Conservation (phyloP, 2,329 filamentous ascomycete species). For the Aspergillus udagawae region DNA sequence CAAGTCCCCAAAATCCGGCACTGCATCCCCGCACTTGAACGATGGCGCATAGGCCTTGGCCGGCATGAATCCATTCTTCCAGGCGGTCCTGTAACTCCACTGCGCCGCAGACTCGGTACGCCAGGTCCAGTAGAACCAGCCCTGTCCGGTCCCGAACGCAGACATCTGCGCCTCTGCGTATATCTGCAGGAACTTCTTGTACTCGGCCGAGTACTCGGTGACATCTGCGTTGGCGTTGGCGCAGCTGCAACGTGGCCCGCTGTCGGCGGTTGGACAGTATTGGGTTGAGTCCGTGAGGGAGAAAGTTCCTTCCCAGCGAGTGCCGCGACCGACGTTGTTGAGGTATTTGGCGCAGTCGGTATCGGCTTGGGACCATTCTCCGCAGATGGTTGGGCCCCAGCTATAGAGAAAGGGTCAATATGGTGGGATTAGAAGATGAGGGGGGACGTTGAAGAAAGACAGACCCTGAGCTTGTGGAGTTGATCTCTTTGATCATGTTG, state of each 20-base stretch:
- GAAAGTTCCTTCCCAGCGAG: slow-evolving; percentile 86
- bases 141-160: slow-evolving; percentile 87
- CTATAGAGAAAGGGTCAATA: slow-evolving; percentile 22
- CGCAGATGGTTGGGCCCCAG: slow-evolving; percentile 90
- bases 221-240: slow-evolving; percentile 70
- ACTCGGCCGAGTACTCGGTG: slow-evolving; percentile 61
- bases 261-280: slow-evolving; percentile 62
- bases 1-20: slow-evolving; percentile 45
- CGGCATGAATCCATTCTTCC: slow-evolving; percentile 76
- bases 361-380: slow-evolving; percentile 96
- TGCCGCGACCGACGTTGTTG: slow-evolving; percentile 85
- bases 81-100: slow-evolving; percentile 67
- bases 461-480: slow-evolving; percentile 66
- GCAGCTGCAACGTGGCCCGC: slow-evolving; percentile 67
- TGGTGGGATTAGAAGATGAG: not conserved
- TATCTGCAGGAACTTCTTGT: slow-evolving; percentile 80
- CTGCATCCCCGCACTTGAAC: slow-evolving; percentile 60
- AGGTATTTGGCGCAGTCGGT: slow-evolving; percentile 86
- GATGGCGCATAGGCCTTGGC: slow-evolving; percentile 64
- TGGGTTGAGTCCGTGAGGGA: slow-evolving; percentile 64
- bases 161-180: slow-evolving; percentile 97
- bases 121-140: slow-evolving; percentile 99
- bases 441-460: slow-evolving; percentile 5
- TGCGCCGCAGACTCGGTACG: slow-evolving; percentile 79
- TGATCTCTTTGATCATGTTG: slow-evolving; percentile 67